Evolutionary conservation across 2,329 filamentous ascomycete species (phyloP).

Genomic region (Aschersonia sp.): DNA sequence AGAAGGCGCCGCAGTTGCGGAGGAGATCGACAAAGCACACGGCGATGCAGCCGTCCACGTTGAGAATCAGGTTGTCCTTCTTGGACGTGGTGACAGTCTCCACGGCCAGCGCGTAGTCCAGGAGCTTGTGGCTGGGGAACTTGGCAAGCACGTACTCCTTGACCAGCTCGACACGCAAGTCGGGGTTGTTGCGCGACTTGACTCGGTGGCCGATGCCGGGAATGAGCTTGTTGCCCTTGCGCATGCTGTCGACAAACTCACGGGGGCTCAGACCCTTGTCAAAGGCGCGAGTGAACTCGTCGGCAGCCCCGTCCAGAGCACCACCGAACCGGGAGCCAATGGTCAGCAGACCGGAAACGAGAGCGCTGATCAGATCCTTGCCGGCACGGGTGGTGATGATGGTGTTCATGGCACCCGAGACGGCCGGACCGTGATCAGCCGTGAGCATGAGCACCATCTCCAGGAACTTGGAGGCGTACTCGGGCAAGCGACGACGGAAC

Average conservation of each 20-base stretch:
- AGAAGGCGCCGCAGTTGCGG: constrained; percentile 97
- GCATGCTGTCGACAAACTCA: constrained; percentile 98
- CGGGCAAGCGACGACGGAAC: constrained; percentile 95
- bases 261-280: constrained; percentile 96
- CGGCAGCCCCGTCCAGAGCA: constrained; percentile 91
- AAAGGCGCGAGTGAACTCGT: constrained; percentile 96
- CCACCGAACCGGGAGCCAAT: constrained; percentile 98
- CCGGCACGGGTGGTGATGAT: constrained; percentile 99
- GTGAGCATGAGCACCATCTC: constrained; percentile 99
- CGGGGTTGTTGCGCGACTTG: constrained; percentile 99
- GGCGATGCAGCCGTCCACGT: constrained; percentile 95
- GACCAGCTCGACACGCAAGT: constrained; percentile 97
- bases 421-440: constrained; percentile 95
- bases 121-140: constrained; percentile 95
- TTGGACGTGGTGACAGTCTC: constrained; percentile 98
- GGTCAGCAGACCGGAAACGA: constrained; percentile 92
- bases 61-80: constrained; percentile 99
- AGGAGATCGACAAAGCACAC: constrained; percentile 98
- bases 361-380: constrained; percentile 92
- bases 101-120: constrained; percentile 96
- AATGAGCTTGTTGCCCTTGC: constrained; percentile 99
- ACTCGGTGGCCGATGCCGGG: constrained; percentile 98
- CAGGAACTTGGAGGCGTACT: constrained; percentile 95
- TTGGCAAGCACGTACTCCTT: constrained; percentile 97
- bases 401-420: constrained; percentile 99